Conservation (phyloP, 1,284 basidiomycete species). For the Cryptococcus deneoformans region DNA sequence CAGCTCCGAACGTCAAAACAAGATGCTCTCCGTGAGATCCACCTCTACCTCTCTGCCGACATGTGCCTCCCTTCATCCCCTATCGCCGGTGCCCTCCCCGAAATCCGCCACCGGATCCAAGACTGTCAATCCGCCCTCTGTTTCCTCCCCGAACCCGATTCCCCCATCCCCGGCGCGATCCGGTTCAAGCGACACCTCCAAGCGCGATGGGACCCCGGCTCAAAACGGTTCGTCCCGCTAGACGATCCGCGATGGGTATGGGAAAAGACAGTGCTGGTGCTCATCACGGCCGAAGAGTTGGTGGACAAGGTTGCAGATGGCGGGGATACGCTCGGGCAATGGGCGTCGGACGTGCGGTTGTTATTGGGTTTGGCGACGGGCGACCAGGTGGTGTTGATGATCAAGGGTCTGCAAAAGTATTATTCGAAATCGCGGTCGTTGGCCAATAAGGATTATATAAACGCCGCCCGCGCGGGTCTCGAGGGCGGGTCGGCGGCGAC, state of each 20-base stretch:
- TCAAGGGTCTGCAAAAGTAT: constrained; percentile 44
- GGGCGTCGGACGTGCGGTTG: constrained; percentile 31
- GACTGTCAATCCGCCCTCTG: constrained; percentile 32
- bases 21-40: constrained; percentile 45
- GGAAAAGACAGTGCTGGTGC: constrained; percentile 44
- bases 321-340: constrained; percentile 21
- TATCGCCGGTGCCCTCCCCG: constrained; percentile 40
- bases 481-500: neutral
- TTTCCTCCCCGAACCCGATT: constrained; percentile 24
- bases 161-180: constrained; percentile 32
- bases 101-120: constrained; percentile 31
- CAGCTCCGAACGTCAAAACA: constrained; percentile 43
- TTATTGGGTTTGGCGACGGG: constrained; percentile 18
- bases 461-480: constrained; percentile 33
- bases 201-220: constrained; percentile 28
- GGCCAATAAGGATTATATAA: constrained; percentile 34
- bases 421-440: constrained; percentile 33
- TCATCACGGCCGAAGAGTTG: constrained; percentile 39
- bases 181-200: constrained; percentile 41
- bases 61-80: constrained; percentile 33
- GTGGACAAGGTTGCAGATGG: constrained; percentile 33
- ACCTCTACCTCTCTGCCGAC: constrained; percentile 43
- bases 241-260: constrained; percentile 40
- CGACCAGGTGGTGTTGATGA: constrained; percentile 41
- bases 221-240: constrained; percentile 38